Evolutionary conservation across 2,329 filamentous ascomycete genomes (phyloP).

Genomic region (Microsporum ferrugineum): DNA sequence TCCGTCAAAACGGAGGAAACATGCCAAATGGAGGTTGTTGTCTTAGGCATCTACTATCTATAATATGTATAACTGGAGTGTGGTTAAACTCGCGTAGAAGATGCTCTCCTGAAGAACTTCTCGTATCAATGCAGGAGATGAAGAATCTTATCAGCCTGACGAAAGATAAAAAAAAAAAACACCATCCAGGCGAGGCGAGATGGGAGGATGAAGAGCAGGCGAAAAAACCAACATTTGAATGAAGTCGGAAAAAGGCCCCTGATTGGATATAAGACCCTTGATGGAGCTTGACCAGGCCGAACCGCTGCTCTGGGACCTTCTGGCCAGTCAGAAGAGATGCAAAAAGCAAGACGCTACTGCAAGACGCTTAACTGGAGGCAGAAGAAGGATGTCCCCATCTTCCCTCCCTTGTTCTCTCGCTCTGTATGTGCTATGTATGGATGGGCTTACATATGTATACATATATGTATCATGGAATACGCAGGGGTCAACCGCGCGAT

Average conservation of each 20-base stretch:
- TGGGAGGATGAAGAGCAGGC: neutral
- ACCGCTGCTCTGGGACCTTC: slow-evolving; percentile 10
- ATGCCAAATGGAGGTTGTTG: neutral
- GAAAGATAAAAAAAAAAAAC: neutral
- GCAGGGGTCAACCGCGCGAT: slow-evolving; percentile 5
- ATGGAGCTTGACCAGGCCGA: slow-evolving; percentile 10
- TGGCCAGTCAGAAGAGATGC: slow-evolving; percentile 5
- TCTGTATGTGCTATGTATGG: neutral
- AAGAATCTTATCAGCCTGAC: slow-evolving; percentile 2
- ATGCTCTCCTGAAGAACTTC: neutral
- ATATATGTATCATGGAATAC: neutral
- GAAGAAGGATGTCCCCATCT: neutral
- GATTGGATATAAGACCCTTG: slow-evolving; percentile 9
- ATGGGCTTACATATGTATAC: neutral
- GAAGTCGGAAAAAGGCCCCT: slow-evolving; percentile 2
- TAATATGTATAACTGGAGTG: too few species aligned
- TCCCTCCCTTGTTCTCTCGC: neutral
- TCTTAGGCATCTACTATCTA: neutral
- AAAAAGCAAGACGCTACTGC: neutral
- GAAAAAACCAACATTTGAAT: slow-evolving; percentile 11
- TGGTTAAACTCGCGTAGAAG: neutral
- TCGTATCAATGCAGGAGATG: neutral
- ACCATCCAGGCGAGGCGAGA: neutral
- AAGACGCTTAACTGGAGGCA: neutral
- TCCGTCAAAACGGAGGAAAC: neutral